These are phyloP conservation scores for Backusella westeae DNA, from an alignment of 192 early-diverging fungal species.

Conservation along the genomic window DNA sequence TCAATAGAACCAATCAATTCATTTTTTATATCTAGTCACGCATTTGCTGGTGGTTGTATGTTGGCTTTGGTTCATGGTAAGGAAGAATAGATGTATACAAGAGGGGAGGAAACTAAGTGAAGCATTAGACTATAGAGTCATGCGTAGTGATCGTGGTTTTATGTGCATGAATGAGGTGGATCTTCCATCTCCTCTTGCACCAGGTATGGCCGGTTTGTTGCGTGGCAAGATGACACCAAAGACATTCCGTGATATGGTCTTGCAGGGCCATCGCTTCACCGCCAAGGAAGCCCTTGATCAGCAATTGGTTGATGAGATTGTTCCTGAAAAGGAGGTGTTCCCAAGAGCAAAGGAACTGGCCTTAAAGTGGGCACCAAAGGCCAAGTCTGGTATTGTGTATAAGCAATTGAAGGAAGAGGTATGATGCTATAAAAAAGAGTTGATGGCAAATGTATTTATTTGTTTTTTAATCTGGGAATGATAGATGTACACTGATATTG, in stretches of 20 bases:
- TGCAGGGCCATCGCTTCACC: constrained; percentile 59
- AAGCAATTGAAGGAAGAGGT: constrained; percentile 66
- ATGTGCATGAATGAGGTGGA: constrained; percentile 82
- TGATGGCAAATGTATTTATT: not conserved
- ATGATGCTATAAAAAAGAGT: not conserved
- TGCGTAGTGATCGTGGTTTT: constrained; percentile 72
- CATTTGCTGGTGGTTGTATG: constrained; percentile 79
- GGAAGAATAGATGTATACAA: not conserved
- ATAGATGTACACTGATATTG: constrained; percentile 36
- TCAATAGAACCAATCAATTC: not conserved
- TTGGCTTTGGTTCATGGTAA: constrained; percentile 52
- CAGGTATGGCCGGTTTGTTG: constrained; percentile 70
- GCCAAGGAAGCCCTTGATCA: constrained; percentile 57
- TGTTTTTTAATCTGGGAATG: not conserved
- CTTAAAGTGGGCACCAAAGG: constrained; percentile 51
- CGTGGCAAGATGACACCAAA: constrained; percentile 60
- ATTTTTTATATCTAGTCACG: constrained; percentile 41
- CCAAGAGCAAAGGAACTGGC: constrained; percentile 55
- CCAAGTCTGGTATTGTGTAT: constrained; percentile 51
- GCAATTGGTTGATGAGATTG: constrained; percentile 60
- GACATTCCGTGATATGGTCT: constrained; percentile 60
- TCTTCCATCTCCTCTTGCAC: constrained; percentile 59
- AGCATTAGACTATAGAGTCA: constrained; percentile 63
- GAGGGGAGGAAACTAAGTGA: not conserved
- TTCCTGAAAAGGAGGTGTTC: constrained; percentile 46